phyloP scores from a whole-genome alignment of 352 stramenopile species.

The Pythium sp. region DNA sequence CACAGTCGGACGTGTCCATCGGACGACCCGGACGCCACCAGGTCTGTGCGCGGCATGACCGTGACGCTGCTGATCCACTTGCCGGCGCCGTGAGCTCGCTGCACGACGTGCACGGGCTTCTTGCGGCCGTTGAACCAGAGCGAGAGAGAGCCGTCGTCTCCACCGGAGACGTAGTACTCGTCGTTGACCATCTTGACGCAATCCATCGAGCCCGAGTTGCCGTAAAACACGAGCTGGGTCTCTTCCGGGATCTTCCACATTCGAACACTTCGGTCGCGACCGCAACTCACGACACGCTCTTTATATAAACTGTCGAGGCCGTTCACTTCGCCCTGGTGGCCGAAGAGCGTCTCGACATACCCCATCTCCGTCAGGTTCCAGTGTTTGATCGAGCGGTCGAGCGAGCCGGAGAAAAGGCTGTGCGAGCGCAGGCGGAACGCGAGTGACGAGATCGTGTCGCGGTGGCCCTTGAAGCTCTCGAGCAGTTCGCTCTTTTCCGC shows the following conservation, averaged over 20 bases:
- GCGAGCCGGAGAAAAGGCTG: conserved; percentile 90
- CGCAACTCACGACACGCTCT: conserved; percentile 89
- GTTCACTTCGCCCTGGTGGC: conserved; percentile 89
- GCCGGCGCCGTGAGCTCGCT: conserved; percentile 81
- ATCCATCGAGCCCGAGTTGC: conserved; percentile 89
- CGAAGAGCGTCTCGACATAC: conserved; percentile 95
- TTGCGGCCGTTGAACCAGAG: conserved; percentile 94
- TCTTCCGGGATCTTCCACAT: conserved; percentile 96
- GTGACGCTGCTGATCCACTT: conserved; percentile 90
- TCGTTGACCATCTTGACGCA: conserved; percentile 91
- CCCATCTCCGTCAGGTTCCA: conserved; percentile 96
- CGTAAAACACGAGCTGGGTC: conserved; percentile 93
- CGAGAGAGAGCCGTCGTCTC: conserved; percentile 86
- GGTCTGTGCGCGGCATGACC: conserved; percentile 87
- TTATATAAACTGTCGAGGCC: conserved; percentile 89
- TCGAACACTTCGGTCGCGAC: conserved; percentile 89
- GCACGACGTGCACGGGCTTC: conserved; percentile 86
- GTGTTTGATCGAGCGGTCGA: conserved; percentile 92
- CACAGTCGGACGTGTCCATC: conserved; percentile 92
- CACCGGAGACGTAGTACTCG: conserved; percentile 92
- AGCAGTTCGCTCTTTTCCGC: conserved; percentile 68
- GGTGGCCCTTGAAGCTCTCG: conserved; percentile 89
- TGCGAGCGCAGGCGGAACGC: conserved; percentile 87
- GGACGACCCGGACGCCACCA: conserved; percentile 88
- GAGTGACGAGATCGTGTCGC: conserved; percentile 85